Evolutionary conservation across 2,329 filamentous ascomycete genomes (phyloP), one percentile per base, ranked within the genome.

Genomic region (Colletotrichum cuscutae): DNA sequence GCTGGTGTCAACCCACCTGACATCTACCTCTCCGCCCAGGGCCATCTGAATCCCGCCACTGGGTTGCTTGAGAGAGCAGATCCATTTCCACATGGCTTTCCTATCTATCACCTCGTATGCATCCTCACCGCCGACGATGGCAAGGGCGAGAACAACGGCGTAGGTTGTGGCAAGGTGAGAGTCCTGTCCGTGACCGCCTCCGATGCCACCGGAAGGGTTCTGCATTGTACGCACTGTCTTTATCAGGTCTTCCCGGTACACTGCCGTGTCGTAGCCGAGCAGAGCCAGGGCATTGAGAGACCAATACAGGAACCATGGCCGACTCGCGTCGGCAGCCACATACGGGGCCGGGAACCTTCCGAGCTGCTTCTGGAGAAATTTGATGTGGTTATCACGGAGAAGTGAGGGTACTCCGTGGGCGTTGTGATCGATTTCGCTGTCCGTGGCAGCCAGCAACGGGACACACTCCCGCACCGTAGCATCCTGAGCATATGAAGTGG

Each of bases 241-340:
- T 63, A 94, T 85, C 71, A 96, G 90, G 83, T 89, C 87, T 75
- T 93, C 85, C 68, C 92, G 89, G 81, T 94, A 96, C 52, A 90
- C 82, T 37, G 83, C 82, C 60, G 89, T 86, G 80, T 98, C 94
- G 79, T 95, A 90, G 60, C 94, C 95, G 62, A 99, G 85, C 42
- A 95, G 86, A 30, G 89, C 86, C 75, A 99, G 86, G 2, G 90
- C 95, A 42, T 92, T 90, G 66, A 98, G 86, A 65, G 90, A 93
- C 97, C 97, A 99, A 84, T 98, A 98, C 75, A 98, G 88, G 78
- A 98, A 89, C 97, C 97, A 99, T 11, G 97, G 95, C 68, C 96
- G 88, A 80, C 94, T 95, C 37, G 97, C 93, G 85, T 99, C 97
- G 76, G 95, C 90, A 61, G 88, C 88, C 65, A 92, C 91, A 82